Evolutionary conservation across 305 asterid genomes (phyloP), one percentile per base, ranked within the genome.

Genomic region (Ajuga reptans): DNA sequence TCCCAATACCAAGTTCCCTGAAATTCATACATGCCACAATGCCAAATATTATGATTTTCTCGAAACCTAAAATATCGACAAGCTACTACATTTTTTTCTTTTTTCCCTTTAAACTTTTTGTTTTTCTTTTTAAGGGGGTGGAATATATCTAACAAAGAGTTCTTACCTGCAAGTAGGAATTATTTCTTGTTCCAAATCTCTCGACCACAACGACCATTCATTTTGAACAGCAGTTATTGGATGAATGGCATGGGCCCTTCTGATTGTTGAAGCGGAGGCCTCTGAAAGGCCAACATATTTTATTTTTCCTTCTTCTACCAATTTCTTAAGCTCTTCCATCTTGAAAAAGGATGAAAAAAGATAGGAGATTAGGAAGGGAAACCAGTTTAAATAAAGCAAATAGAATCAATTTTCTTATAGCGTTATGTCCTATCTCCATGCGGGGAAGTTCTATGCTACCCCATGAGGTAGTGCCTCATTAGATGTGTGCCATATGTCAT

Each of bases 1-100:
- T 86, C 21, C 89, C 95, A 36, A 89, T 87, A 27, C 95, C 96
- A 53, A 89, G 96, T 72, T 89, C 95, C 73, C 96, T 89, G 72
- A 33, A 69, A 52, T 37, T 41, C 62, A 73, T 3, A 64, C n/a
- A 39, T 10, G 27, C 27, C 6, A 69, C 18, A 72, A 27, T 7
- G 64, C 57, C 83, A 8, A 58, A 27, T 4, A 27, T 56, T 5
- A 9, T 5, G 11, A 21, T n/a, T 46, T 64, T 60, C 57, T 43
- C n/a, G 9, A 37, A 49, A 24, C 59, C n/a, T 41, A 3, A 12
- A 15, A 21, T 21, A 21, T 21, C 2, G 27, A 21, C 27, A 21
- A 21, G 27, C 27, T 21, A 21, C 27, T 21, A 21, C 27, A n/a
- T n/a, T n/a, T n/a, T n/a, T n/a, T n/a, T 2, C 27, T 21, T 21